Evolutionary conservation across 345 rosid species (phyloP).

Genomic region (Jatropha curcas): DNA sequence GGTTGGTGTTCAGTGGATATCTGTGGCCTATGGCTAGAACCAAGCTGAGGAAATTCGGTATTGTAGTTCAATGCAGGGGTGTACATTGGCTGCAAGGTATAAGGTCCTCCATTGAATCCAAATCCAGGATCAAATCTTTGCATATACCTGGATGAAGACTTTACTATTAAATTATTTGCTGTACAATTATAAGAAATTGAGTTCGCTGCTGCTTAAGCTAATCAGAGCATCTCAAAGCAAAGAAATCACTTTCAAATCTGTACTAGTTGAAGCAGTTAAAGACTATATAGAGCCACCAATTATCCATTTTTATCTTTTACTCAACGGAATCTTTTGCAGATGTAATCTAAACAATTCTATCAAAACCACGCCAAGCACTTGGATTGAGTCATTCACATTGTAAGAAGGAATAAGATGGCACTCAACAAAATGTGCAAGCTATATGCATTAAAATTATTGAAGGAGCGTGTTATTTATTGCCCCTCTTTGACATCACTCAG

Average conservation of each 20-base stretch:
- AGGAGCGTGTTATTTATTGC: no score
- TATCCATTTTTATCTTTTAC: not conserved
- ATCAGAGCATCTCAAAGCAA: not conserved
- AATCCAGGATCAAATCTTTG: constrained; percentile 88
- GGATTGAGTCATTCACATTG: not conserved
- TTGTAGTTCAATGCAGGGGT: constrained; percentile 75
- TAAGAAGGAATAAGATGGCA: no score
- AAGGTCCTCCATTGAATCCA: constrained; percentile 62
- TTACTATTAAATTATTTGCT: not conserved
- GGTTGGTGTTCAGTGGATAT: constrained; percentile 61
- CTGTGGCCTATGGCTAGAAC: constrained; percentile 57
- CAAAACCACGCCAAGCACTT: not conserved
- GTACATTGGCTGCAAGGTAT: constrained; percentile 64
- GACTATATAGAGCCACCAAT: not conserved
- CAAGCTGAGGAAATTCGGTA: constrained; percentile 86
- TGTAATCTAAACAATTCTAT: not conserved
- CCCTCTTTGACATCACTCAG: no score
- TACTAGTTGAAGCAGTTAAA: not conserved
- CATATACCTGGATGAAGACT: constrained; percentile 49
- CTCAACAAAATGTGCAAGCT: not conserved
- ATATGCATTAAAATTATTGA: not conserved
- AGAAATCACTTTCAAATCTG: not conserved
- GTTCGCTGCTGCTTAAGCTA: not conserved
- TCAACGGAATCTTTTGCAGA: no score
- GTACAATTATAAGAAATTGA: not conserved